Conservation (phyloP, 129 eudicot species). For the Apium graveolens region DNA sequence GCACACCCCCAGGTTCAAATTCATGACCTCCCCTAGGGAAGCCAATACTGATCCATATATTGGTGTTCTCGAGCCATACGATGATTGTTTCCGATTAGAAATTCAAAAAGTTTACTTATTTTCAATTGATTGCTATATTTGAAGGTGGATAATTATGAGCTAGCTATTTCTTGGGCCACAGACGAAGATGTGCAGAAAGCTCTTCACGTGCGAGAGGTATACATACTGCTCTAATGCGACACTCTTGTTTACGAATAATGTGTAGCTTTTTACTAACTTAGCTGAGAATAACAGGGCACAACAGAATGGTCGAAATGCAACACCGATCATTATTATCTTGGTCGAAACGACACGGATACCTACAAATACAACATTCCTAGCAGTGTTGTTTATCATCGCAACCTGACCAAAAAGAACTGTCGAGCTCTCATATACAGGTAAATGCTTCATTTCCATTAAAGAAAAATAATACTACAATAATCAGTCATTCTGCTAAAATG, state of each 20-base stretch:
- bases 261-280: neutral
- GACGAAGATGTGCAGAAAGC: conserved; percentile 20
- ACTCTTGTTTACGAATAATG: too few relatives aligned
- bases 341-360: neutral
- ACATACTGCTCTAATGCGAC: too few relatives aligned
- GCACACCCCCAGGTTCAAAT: too few relatives aligned
- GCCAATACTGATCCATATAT: too few relatives aligned
- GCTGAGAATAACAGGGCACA: neutral
- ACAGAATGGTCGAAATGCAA: neutral
- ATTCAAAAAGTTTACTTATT: neutral
- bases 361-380: conserved; percentile 1
- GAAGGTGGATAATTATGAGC: conserved; percentile 2
- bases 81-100: neutral
- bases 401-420: neutral
- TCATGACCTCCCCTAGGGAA: too few relatives aligned
- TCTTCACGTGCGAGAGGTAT: conserved; percentile 21
- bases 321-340: neutral
- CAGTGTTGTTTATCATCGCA: conserved; percentile 3
- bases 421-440: conserved; percentile 10
- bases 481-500: neutral
- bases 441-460: neutral
- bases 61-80: neutral
- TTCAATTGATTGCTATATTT: neutral
- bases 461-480: neutral
- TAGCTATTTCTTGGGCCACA: conserved; percentile 15